Evolutionary conservation across 345 rosid species (phyloP).

Genomic region (Citrus reticulata): DNA sequence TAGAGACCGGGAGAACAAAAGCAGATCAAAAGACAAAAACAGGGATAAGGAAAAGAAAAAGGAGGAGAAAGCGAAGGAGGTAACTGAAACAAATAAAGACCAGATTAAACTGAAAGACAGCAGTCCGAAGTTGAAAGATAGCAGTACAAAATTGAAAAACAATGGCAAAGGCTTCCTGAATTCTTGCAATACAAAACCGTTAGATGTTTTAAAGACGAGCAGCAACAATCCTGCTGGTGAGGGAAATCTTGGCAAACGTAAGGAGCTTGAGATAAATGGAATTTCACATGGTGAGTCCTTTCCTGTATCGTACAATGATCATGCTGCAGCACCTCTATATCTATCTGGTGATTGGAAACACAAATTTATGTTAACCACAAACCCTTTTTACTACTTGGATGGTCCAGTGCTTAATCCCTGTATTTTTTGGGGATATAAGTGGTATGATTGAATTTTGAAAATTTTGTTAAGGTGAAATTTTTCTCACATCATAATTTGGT

Average conservation of each 20-base stretch:
- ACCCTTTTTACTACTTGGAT: slow-evolving; percentile 10
- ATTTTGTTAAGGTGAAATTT: slow-evolving; percentile 4
- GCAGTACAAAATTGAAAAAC: slow-evolving; percentile 11
- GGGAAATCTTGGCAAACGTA: slow-evolving; percentile 50
- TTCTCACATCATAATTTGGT: not conserved
- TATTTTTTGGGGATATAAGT: slow-evolving; percentile 9
- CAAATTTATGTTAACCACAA: not conserved
- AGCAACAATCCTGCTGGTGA: slow-evolving; percentile 9
- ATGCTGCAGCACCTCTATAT: slow-evolving; percentile 14
- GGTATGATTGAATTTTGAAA: slow-evolving; percentile 11
- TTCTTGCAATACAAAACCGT: slow-evolving; percentile 14
- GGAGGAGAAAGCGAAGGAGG: slow-evolving; percentile 40
- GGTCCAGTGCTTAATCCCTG: slow-evolving; percentile 11
- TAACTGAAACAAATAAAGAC: slow-evolving; percentile 28
- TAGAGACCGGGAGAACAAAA: slow-evolving; percentile 26
- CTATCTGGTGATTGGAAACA: slow-evolving; percentile 20
- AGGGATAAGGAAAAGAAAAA: slow-evolving; percentile 35
- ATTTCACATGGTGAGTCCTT: slow-evolving; percentile 59
- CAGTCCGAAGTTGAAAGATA: slow-evolving; percentile 14
- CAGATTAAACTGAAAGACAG: slow-evolving; percentile 27
- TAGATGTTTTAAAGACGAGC: slow-evolving; percentile 17
- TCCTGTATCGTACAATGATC: slow-evolving; percentile 17
- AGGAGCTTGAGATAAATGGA: slow-evolving; percentile 58
- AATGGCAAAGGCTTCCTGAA: slow-evolving; percentile 16
- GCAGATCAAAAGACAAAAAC: slow-evolving; percentile 31